Conservation (phyloP, 2,329 filamentous ascomycete species). For the Phialophora macrospora region DNA sequence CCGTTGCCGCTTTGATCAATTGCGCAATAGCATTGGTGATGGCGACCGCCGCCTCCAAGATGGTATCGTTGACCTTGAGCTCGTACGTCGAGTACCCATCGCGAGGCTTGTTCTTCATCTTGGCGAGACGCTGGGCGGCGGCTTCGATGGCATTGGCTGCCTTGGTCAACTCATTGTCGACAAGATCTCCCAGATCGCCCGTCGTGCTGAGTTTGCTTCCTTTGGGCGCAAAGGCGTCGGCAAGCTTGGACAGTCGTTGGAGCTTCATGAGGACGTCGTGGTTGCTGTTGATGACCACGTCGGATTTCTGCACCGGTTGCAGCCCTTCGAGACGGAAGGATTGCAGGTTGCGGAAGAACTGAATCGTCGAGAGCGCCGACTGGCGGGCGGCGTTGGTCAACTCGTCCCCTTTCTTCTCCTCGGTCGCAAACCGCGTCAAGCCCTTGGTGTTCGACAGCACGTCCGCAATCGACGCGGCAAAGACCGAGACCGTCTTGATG, state of each 20-base stretch:
- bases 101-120: conserved; percentile 93
- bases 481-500: conserved; percentile 89
- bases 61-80: conserved; percentile 92
- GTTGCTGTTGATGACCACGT: conserved; percentile 96
- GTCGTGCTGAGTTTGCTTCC: conserved; percentile 77
- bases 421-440: conserved; percentile 86
- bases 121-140: conserved; percentile 83
- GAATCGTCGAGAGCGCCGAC: conserved; percentile 83
- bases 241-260: conserved; percentile 89
- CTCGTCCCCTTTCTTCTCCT: conserved; percentile 91
- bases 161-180: conserved; percentile 88
- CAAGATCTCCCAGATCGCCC: conserved; percentile 82
- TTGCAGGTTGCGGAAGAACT: conserved; percentile 92
- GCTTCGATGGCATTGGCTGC: conserved; percentile 95
- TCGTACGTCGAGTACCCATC: conserved; percentile 96
- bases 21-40: conserved; percentile 93
- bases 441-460: conserved; percentile 97
- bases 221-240: conserved; percentile 88
- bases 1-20: conserved; percentile 92
- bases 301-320: conserved; percentile 89
- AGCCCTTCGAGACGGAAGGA: conserved; percentile 92
- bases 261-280: conserved; percentile 94
- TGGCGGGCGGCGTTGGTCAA: conserved; percentile 81
- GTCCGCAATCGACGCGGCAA: conserved; percentile 85
- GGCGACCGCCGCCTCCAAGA: conserved; percentile 87